Percentiles rank a stretch among this genome's conserved stretches.
These are phyloP conservation scores for Leccinellum luteum DNA, from an alignment of 768 basidiomycete species.

Conservation along the genomic window DNA sequence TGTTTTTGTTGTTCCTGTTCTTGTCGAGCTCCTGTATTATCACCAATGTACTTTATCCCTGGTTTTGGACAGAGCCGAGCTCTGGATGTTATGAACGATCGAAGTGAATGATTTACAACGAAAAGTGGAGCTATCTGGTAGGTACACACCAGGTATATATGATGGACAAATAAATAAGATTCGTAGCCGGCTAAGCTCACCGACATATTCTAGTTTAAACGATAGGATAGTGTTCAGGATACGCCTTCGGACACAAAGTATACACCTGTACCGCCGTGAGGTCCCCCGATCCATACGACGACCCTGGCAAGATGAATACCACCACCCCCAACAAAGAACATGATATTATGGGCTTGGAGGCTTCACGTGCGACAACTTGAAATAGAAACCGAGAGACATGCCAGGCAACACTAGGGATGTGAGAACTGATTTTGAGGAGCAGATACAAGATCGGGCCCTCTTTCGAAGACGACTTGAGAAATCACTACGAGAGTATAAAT, in stretches of 20 bases:
- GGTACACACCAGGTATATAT: not conserved
- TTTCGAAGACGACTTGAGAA: not conserved
- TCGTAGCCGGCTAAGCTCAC: not conserved
- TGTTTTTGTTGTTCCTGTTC: not conserved
- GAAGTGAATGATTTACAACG: not conserved
- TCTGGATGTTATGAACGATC: not conserved
- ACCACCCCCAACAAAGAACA: constrained; percentile 3
- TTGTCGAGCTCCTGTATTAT: not conserved
- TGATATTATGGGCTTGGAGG: not conserved
- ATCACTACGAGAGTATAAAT: constrained; percentile 21
- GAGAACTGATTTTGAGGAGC: not conserved
- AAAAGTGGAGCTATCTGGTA: not conserved
- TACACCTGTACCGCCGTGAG: constrained; percentile 4
- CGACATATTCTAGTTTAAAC: constrained; percentile 8
- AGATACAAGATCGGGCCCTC: not conserved
- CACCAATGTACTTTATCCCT: constrained; percentile 1
- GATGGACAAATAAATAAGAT: constrained; percentile 7
- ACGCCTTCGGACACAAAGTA: not conserved
- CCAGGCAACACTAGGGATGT: constrained; percentile 3
- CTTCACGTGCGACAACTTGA: constrained; percentile 5
- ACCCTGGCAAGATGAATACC: constrained; percentile 3
- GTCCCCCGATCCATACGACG: not conserved
- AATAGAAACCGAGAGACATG: not conserved
- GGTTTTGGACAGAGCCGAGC: not conserved
- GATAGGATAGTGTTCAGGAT: constrained; percentile 7